Percentiles rank a stretch among this genome's conserved stretches.
Conservation (phyloP, 2,329 filamentous ascomycete species). For the Zelopaecilomyces penicillatus region DNA sequence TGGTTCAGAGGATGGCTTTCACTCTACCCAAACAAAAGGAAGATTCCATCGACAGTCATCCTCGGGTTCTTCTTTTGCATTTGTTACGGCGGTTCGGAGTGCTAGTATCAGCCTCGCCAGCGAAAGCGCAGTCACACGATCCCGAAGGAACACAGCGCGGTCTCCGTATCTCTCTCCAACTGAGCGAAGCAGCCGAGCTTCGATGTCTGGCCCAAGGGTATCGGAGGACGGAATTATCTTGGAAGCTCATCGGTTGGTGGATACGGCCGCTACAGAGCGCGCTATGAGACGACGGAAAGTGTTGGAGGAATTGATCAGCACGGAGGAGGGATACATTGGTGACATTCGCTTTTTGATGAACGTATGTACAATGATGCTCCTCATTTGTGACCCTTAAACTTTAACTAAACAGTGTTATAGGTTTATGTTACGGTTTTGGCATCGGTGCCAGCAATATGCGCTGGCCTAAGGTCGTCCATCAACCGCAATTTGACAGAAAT, state of each 20-base stretch:
- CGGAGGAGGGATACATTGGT: slow-evolving; percentile 81
- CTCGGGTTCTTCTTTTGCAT: slow-evolving; percentile 67
- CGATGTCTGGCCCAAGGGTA: slow-evolving; percentile 48
- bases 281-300: slow-evolving; percentile 69
- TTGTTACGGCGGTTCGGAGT: slow-evolving; percentile 73
- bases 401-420: slow-evolving; percentile 29
- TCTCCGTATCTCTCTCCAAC: slow-evolving; percentile 50
- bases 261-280: slow-evolving; percentile 62
- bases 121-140: slow-evolving; percentile 57
- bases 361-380: slow-evolving; percentile 39
- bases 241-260: slow-evolving; percentile 46
- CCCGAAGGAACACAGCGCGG: slow-evolving; percentile 41
- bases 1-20: neutral
- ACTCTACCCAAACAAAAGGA: neutral
- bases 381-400: neutral
- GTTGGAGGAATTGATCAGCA: slow-evolving; percentile 75
- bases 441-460: slow-evolving; percentile 58
- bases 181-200: slow-evolving; percentile 54
- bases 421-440: slow-evolving; percentile 69
- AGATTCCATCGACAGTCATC: slow-evolving; percentile 44
- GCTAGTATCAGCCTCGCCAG: slow-evolving; percentile 71
- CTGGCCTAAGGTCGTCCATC: slow-evolving; percentile 60
- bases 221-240: slow-evolving; percentile 58
- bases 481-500: slow-evolving; percentile 74
- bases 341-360: slow-evolving; percentile 82